Evolutionary conservation across 1,284 basidiomycete genomes (phyloP).

Genomic region (Pterulicium gracile): DNA sequence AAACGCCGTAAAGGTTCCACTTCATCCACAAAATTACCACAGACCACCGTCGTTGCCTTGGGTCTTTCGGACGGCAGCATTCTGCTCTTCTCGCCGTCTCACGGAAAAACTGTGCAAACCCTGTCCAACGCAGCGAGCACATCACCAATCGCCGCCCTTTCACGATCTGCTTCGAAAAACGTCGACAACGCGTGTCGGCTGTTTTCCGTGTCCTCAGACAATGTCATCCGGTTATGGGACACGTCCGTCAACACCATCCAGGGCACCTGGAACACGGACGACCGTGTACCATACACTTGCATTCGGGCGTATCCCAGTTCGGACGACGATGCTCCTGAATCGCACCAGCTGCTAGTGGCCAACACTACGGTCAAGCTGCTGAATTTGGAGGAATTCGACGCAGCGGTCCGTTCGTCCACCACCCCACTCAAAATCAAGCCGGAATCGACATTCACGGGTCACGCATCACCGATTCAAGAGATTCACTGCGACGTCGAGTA

Average conservation of each 20-base stretch:
- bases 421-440: constrained; percentile 20
- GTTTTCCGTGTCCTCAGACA: constrained; percentile 40
- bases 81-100: constrained; percentile 45
- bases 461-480: constrained; percentile 45
- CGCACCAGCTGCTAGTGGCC: constrained; percentile 41
- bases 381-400: constrained; percentile 16
- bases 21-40: constrained; percentile 12
- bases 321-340: constrained; percentile 18
- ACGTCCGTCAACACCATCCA: constrained; percentile 34
- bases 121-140: constrained; percentile 44
- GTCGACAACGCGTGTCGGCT: constrained; percentile 24
- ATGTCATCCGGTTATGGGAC: constrained; percentile 48
- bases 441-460: constrained; percentile 52
- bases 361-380: constrained; percentile 49
- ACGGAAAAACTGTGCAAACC: constrained; percentile 42
- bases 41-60: constrained; percentile 31
- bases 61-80: constrained; percentile 49
- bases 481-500: constrained; percentile 37
- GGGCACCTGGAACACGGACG: constrained; percentile 41
- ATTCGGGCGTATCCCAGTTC: constrained; percentile 25
- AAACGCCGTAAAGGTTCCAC: constrained; percentile 33
- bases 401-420: constrained; percentile 11
- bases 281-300: constrained; percentile 45
- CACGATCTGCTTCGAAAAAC: neutral
- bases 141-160: neutral